A percentile compares a stretch with the other conserved stretches of the same genome.
phyloP scores from a whole-genome alignment of 306 rosid genomes.

The Lupinus albus region DNA sequence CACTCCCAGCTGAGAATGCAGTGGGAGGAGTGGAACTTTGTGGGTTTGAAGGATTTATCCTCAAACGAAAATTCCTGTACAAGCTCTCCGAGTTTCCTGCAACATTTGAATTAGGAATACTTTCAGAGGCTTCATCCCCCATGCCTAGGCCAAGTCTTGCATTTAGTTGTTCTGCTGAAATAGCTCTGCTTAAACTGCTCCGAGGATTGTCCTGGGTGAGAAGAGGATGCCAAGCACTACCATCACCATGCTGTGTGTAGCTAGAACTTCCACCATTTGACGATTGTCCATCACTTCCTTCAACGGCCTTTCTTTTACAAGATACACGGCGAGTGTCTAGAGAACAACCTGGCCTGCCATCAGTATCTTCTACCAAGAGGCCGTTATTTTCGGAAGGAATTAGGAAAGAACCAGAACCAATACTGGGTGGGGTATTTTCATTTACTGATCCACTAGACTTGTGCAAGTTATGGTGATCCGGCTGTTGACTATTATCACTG shows the following conservation, averaged over 20 bases:
- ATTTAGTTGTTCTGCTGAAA: conserved; percentile 55
- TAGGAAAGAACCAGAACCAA: conserved; percentile 55
- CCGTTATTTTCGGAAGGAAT: conserved; percentile 57
- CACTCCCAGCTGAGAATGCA: conserved; percentile 50
- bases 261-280: conserved; percentile 66
- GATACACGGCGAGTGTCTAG: conserved; percentile 62
- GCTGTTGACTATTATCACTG: conserved; percentile 47
- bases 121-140: conserved; percentile 52
- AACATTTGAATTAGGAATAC: conserved; percentile 52
- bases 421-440: conserved; percentile 45
- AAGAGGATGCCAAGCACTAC: conserved; percentile 47
- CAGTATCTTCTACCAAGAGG: conserved; percentile 52
- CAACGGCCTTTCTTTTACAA: conserved; percentile 76
- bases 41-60: conserved; percentile 61
- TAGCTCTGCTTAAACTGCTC: conserved; percentile 48
- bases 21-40: conserved; percentile 47
- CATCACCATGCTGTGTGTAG: conserved; percentile 60
- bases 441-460: conserved; percentile 61
- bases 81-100: conserved; percentile 54
- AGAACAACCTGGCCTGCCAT: conserved; percentile 67
- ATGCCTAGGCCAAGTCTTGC: conserved; percentile 56
- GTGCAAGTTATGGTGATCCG: conserved; percentile 49
- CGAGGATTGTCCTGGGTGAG: conserved; percentile 53
- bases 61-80: conserved; percentile 67
- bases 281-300: conserved; percentile 65